A percentile compares a stretch with the other conserved stretches of the same genome.
These are phyloP conservation scores for Mycena vitilis DNA, from an alignment of 768 basidiomycete genomes.

Conservation along the genomic window DNA sequence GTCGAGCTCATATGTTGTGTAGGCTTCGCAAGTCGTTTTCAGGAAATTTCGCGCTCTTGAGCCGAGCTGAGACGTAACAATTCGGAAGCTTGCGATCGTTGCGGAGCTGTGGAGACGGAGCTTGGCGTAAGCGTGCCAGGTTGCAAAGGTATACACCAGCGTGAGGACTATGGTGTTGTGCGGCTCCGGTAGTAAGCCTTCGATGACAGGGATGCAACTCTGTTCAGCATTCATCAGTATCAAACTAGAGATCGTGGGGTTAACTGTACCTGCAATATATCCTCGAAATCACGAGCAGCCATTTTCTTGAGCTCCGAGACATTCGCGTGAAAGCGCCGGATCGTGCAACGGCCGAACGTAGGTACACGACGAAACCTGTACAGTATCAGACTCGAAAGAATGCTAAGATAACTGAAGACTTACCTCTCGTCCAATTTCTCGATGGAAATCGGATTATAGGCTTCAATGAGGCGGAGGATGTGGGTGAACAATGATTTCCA, in stretches of 20 bases:
- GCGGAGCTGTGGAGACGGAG: too few species aligned
- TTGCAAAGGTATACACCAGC: not conserved
- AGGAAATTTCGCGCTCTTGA: not conserved
- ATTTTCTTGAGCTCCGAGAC: conserved; percentile 7
- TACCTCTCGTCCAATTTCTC: too few species aligned
- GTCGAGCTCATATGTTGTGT: conserved; percentile 37
- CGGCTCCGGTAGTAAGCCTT: not conserved
- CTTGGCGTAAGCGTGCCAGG: not conserved
- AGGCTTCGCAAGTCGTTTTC: not conserved
- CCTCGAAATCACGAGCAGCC: conserved; percentile 3
- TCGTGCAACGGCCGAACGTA: not conserved
- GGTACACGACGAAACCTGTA: not conserved
- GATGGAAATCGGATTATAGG: too few species aligned
- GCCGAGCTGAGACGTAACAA: not conserved
- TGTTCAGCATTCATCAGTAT: not conserved
- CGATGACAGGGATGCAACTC: not conserved
- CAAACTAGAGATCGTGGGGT: too few species aligned
- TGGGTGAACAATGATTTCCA: too few species aligned
- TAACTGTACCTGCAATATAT: not conserved
- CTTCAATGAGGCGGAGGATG: too few species aligned
- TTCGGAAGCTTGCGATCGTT: not conserved
- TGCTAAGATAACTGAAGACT: too few species aligned
- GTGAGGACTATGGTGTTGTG: not conserved
- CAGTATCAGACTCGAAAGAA: conserved; percentile 48
- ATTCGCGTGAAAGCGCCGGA: not conserved